Evolutionary conservation across 164 flowering plant species (phyloP).

Genomic region (Chimonanthus salicifolius): DNA sequence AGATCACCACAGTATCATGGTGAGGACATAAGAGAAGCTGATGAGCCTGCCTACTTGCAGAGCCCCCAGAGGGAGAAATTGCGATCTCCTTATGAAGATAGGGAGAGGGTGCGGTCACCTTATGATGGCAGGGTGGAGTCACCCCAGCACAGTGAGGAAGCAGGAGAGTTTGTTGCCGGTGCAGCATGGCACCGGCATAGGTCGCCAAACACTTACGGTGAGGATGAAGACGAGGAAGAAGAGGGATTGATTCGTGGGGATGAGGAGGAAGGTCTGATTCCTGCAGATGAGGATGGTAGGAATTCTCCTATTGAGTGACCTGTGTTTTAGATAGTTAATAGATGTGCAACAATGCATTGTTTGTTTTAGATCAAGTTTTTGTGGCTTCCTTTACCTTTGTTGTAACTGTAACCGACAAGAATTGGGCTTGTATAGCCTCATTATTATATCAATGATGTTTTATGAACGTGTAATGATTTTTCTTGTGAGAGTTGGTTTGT

Average conservation of each 20-base stretch:
- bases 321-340: too few species aligned
- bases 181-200: background rate
- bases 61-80: background rate
- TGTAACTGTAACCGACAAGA: too few species aligned
- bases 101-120: background rate
- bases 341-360: too few species aligned
- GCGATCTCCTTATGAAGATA: background rate
- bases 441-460: too few species aligned
- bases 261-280: slow-evolving; percentile 51
- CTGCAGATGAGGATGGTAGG: slow-evolving; percentile 23
- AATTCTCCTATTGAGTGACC: background rate
- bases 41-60: background rate
- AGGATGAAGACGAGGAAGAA: slow-evolving; percentile 42
- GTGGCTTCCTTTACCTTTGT: too few species aligned
- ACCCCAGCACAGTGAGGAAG: background rate
- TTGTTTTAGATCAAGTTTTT: too few species aligned
- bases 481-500: too few species aligned
- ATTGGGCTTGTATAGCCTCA: too few species aligned
- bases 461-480: too few species aligned
- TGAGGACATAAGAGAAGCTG: background rate
- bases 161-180: background rate
- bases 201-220: background rate
- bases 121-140: background rate
- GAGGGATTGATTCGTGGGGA: slow-evolving; percentile 49
- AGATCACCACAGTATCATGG: background rate